These are phyloP conservation scores for Umbelopsis vinacea DNA, from an alignment of 192 early-diverging fungal genomes.

Conservation along the genomic window DNA sequence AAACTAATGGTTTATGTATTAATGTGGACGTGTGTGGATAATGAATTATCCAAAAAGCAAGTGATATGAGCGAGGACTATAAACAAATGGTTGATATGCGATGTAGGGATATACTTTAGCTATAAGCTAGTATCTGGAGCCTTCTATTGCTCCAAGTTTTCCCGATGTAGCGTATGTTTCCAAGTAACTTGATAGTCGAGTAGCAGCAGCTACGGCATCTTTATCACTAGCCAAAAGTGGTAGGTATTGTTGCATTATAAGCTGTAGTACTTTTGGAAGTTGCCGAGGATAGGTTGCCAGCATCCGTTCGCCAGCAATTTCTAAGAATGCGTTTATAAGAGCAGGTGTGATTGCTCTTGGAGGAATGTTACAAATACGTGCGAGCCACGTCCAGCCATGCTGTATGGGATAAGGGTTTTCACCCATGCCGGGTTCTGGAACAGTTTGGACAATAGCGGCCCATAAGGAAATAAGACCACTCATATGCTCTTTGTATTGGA, in stretches of 20 bases:
- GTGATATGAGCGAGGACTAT: slow-evolving; percentile 8
- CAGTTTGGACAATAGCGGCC: slow-evolving; percentile 68
- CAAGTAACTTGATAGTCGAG: slow-evolving; percentile 5
- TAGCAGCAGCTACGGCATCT: slow-evolving; percentile 16
- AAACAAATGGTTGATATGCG: background rate
- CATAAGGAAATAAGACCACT: slow-evolving; percentile 70
- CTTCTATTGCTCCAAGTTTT: slow-evolving; percentile 9
- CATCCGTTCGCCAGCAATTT: slow-evolving; percentile 45
- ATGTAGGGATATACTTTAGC: too few species aligned
- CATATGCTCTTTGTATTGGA: slow-evolving; percentile 69
- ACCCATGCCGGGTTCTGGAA: slow-evolving; percentile 39
- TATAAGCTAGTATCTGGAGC: background rate
- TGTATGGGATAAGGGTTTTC: slow-evolving; percentile 54
- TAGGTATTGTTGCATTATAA: slow-evolving; percentile 32
- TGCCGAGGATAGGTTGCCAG: slow-evolving; percentile 48
- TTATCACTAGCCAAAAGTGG: background rate
- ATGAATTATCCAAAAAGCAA: background rate
- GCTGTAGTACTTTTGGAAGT: slow-evolving; percentile 47
- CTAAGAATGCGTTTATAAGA: slow-evolving; percentile 64
- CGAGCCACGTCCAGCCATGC: slow-evolving; percentile 75
- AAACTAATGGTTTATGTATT: background rate
- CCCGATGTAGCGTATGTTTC: background rate
- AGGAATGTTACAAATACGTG: slow-evolving; percentile 68
- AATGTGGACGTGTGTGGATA: too few species aligned
- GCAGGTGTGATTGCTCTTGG: slow-evolving; percentile 68